Conservation (phyloP, 2,329 filamentous ascomycete genomes). For the Aspergillus bombycis region DNA sequence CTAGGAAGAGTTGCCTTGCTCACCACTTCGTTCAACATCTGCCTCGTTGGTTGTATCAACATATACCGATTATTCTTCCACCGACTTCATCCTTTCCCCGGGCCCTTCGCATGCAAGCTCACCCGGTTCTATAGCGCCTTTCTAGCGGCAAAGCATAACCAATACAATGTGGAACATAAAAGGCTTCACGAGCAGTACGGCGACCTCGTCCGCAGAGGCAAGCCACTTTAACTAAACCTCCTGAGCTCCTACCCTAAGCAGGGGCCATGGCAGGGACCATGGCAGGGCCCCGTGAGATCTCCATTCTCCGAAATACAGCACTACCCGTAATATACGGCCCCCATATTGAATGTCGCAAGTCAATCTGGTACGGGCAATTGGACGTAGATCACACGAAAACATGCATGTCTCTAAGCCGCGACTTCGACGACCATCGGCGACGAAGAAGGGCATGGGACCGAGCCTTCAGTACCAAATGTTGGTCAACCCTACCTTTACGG, state of each 20-base stretch:
- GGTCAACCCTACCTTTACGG: background rate
- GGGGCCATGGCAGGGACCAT: background rate
- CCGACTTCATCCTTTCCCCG: slow-evolving; percentile 18
- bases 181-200: slow-evolving; percentile 37
- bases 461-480: slow-evolving; percentile 18
- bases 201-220: slow-evolving; percentile 39
- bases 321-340: slow-evolving; percentile 14
- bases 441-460: slow-evolving; percentile 18
- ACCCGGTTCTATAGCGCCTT: slow-evolving; percentile 32
- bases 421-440: slow-evolving; percentile 17
- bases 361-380: slow-evolving; percentile 20
- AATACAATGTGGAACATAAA: slow-evolving; percentile 33
- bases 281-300: slow-evolving; percentile 16
- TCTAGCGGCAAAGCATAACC: slow-evolving; percentile 30
- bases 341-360: slow-evolving; percentile 15
- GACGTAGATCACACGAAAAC: background rate
- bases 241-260: background rate
- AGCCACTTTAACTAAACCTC: background rate
- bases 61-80: slow-evolving; percentile 34
- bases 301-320: slow-evolving; percentile 15
- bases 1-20: background rate
- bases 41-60: background rate
- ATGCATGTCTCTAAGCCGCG: slow-evolving; percentile 10
- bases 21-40: background rate
- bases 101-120: slow-evolving; percentile 18